Percentiles rank a stretch among this genome's conserved stretches.
Evolutionary conservation across 2,329 filamentous ascomycete species (phyloP).

Genomic region (Colletotrichum destructivum): DNA sequence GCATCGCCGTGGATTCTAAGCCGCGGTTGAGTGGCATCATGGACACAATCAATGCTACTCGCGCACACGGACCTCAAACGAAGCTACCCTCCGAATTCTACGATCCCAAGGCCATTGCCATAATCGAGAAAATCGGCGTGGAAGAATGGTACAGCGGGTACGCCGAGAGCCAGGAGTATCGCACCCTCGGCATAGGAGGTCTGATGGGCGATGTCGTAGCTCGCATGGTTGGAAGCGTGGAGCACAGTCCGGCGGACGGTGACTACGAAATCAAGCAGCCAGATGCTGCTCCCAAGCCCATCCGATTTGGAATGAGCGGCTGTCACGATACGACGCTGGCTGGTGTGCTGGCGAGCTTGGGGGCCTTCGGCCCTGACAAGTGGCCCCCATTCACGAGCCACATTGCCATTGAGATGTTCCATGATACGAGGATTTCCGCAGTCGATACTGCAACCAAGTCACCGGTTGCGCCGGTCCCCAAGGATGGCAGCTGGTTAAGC

Average conservation of each 20-base stretch:
- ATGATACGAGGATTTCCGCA: slow-evolving; percentile 56
- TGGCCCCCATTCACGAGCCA: slow-evolving; percentile 98
- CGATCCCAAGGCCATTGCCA: slow-evolving; percentile 77
- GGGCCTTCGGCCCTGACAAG: slow-evolving; percentile 78
- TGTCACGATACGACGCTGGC: slow-evolving; percentile 97
- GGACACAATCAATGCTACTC: slow-evolving; percentile 92
- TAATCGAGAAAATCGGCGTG: slow-evolving; percentile 82
- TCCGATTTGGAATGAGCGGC: slow-evolving; percentile 85
- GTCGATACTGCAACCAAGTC: slow-evolving; percentile 43
- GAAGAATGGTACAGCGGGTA: slow-evolving; percentile 97
- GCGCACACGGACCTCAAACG: slow-evolving; percentile 86
- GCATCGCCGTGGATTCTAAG: slow-evolving; percentile 85
- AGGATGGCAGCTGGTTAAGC: slow-evolving; percentile 51
- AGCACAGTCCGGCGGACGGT: slow-evolving; percentile 69
- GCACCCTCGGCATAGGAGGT: slow-evolving; percentile 88
- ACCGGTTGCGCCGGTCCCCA: slow-evolving; percentile 31
- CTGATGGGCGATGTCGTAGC: slow-evolving; percentile 87
- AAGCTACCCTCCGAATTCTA: slow-evolving; percentile 90
- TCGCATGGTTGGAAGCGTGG: slow-evolving; percentile 79
- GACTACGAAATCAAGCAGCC: slow-evolving; percentile 62
- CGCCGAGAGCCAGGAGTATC: slow-evolving; percentile 86
- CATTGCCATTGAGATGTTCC: slow-evolving; percentile 92
- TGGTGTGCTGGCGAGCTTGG: slow-evolving; percentile 81
- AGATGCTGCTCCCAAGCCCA: slow-evolving; percentile 57
- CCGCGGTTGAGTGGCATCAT: slow-evolving; percentile 91